These are phyloP conservation scores for Aspergillus cristatus DNA, from an alignment of 495 filamentous ascomycete species.

Conservation along the genomic window DNA sequence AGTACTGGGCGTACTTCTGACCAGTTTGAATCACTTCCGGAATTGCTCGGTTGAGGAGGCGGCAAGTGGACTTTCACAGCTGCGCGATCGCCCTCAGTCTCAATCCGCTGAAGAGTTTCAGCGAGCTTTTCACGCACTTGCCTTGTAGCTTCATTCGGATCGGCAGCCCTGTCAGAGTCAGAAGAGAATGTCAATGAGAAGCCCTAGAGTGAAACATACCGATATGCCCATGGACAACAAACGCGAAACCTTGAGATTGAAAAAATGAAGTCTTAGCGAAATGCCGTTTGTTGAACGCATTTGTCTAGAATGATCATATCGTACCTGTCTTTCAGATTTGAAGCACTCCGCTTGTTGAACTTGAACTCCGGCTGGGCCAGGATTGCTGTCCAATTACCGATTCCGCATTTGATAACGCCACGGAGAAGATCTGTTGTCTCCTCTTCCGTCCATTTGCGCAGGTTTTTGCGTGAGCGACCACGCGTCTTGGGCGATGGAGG, in stretches of 20 bases:
- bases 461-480: slow-evolving; percentile 36
- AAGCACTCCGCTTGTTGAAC: slow-evolving; percentile 67
- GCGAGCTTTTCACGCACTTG: slow-evolving; percentile 31
- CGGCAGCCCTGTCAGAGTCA: slow-evolving; percentile 20
- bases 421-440: slow-evolving; percentile 69
- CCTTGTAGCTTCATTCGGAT: slow-evolving; percentile 40
- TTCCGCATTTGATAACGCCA: slow-evolving; percentile 72
- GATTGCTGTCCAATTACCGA: slow-evolving; percentile 84
- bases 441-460: slow-evolving; percentile 70
- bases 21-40: slow-evolving; percentile 7
- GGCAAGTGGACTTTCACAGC: slow-evolving; percentile 20
- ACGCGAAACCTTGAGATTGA: slow-evolving; percentile 28
- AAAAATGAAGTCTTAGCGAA: too few relatives aligned
- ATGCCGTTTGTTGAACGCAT: too few relatives aligned
- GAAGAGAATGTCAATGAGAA: not conserved
- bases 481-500: slow-evolving; percentile 33
- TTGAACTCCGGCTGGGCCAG: slow-evolving; percentile 61
- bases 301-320: slow-evolving; percentile 1
- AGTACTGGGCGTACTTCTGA: not conserved
- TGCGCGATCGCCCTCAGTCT: slow-evolving; percentile 16
- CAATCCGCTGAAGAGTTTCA: slow-evolving; percentile 26
- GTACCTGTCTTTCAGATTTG: slow-evolving; percentile 77
- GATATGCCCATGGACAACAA: slow-evolving; percentile 56
- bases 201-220: slow-evolving; percentile 15
- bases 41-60: slow-evolving; percentile 6